A percentile compares a stretch with the other conserved stretches of the same genome.
Conservation (phyloP, 2,329 filamentous ascomycete species). For the Cercospora berteroae region DNA sequence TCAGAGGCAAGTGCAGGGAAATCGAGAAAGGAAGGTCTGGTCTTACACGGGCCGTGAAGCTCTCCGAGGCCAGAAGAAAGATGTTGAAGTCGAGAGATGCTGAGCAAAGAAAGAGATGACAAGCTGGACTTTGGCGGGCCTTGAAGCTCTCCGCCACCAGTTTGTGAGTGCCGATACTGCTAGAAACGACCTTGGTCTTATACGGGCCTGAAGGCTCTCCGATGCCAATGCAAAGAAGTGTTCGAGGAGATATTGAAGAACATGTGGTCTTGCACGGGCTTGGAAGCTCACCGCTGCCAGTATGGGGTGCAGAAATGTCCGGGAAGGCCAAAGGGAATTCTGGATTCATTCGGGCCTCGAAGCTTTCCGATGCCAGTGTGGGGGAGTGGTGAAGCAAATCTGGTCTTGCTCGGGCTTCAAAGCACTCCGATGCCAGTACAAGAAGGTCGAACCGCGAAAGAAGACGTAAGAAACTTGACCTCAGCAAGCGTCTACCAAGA, state of each 20-base stretch:
- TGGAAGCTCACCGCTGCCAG: neutral
- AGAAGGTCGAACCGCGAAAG: neutral
- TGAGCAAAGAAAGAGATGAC: neutral
- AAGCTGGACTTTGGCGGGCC: neutral
- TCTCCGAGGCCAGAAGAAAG: neutral
- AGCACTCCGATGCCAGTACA: neutral
- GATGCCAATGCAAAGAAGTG: neutral
- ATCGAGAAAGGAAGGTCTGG: neutral
- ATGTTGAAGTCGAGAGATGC: neutral
- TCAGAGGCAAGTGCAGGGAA: neutral
- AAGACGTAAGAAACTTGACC: neutral
- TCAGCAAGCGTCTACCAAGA: slow-evolving; percentile 1
- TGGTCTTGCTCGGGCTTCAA: neutral
- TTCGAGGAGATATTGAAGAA: neutral
- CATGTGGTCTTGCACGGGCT: neutral
- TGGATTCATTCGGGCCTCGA: neutral
- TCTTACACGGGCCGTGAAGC: neutral
- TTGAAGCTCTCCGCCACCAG: neutral
- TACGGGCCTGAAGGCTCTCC: neutral
- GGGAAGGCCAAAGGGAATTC: neutral
- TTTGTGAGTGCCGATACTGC: too few species aligned
- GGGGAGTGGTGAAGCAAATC: neutral
- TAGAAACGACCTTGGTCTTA: neutral
- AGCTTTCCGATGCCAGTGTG: neutral
- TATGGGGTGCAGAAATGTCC: neutral